Evolutionary conservation across 2,329 filamentous ascomycete species (phyloP), one percentile per base, ranked within the genome.

Genomic region (Eutypa lata): DNA sequence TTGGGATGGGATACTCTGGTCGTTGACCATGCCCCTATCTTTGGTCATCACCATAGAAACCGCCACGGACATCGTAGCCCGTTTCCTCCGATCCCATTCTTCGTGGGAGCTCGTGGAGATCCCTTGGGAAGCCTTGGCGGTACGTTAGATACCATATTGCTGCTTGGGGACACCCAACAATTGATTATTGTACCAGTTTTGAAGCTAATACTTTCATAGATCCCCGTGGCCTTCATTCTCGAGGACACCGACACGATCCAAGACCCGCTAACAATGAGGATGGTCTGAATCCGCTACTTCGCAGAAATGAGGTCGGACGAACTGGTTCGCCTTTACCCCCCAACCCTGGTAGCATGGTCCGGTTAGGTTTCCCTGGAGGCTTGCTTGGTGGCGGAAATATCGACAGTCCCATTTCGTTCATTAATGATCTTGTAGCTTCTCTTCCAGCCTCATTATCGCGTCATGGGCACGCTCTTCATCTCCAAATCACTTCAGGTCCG

Each of bases 281-380:
- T 66, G 91, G 91, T 3, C 79, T 86, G 21, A 97, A 97, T 65
- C 93, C 93, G 43, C 78, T 97, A 13, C 82, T 97, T 50, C 88
- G 91, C 58, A 87, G 90, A 52, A 71, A 66, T 47, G 72, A 74
- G 21, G 63, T 71, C 24, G 69, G 66, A 22, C 73, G 74, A 52
- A 79, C 84, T 18, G 65, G 65, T 33, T 64, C 76, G 8, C 76
- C 80, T 49, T 80, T 81, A 47, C 72, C 74, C 44, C 69, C 72
- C 38, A 72, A 76, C 35, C 66, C 80, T 28, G 71, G 76, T n/a
- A 76, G 76, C 49, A 74, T 81, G 47, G 73, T 88, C 50, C 82
- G 84, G 6, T 64, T 81, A 22, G 75, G 77, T 31, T 66, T 81
- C 47, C 74, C 76, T 3, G 70, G 74, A 14, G 70, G 69, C 11